A percentile compares a stretch with the other conserved stretches of the same genome.
Evolutionary conservation across 2,329 filamentous ascomycete species (phyloP).

Genomic region (Truncatella angustata): DNA sequence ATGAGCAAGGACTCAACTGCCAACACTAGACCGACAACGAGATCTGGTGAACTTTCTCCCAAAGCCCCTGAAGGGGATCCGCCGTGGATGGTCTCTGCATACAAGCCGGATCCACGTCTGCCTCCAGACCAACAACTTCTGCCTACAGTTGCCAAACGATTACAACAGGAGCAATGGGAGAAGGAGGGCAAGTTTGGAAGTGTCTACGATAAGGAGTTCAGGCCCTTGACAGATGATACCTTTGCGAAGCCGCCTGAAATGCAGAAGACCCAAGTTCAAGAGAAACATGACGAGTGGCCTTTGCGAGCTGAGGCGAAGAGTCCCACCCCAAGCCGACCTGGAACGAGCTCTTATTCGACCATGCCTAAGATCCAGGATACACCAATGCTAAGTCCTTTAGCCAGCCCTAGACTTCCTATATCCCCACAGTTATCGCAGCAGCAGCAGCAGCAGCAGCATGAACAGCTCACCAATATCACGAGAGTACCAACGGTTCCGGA

Average conservation of each 20-base stretch:
- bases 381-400: conserved; percentile 36
- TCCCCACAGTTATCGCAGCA: too few relatives aligned
- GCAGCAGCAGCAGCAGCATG: conserved; percentile 34
- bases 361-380: conserved; percentile 59
- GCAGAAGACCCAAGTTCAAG: conserved; percentile 25
- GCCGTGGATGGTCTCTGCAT: conserved; percentile 92
- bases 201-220: conserved; percentile 84
- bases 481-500: conserved; percentile 53
- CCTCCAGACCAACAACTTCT: conserved; percentile 95
- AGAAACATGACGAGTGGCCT: conserved; percentile 54
- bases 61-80: conserved; percentile 85
- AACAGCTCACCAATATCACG: conserved; percentile 37
- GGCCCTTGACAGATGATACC: conserved; percentile 70
- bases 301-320: conserved; percentile 50
- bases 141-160: conserved; percentile 84
- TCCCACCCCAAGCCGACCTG: conserved; percentile 43
- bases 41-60: conserved; percentile 56
- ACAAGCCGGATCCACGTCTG: conserved; percentile 90
- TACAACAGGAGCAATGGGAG: conserved; percentile 96
- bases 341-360: conserved; percentile 57
- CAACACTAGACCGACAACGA: conserved; percentile 58
- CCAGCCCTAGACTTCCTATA: conserved; percentile 45
- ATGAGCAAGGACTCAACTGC: conserved; percentile 46
- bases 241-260: conserved; percentile 44
- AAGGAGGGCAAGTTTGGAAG: conserved; percentile 84